Percentiles rank a stretch among this genome's conserved stretches.
These are phyloP conservation scores for Aureobasidium lini DNA, from an alignment of 2,329 filamentous ascomycete genomes.

Conservation along the genomic window DNA sequence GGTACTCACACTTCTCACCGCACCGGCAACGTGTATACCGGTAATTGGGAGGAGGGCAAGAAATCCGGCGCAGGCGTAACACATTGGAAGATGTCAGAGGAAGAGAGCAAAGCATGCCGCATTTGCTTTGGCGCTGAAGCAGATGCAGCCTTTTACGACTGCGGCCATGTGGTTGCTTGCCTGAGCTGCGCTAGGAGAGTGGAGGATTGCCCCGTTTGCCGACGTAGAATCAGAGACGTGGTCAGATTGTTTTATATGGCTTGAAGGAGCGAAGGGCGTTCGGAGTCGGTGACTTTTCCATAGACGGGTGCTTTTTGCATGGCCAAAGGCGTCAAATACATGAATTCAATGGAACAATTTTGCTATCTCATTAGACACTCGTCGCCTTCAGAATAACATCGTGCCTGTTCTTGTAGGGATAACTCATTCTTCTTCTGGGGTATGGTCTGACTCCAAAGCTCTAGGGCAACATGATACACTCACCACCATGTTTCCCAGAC, in stretches of 20 bases:
- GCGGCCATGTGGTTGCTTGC: slow-evolving; percentile 56
- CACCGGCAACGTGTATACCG: slow-evolving; percentile 54
- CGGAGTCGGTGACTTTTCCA: background rate
- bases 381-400: too few species aligned
- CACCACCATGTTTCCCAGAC: too few species aligned
- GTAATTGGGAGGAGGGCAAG: slow-evolving; percentile 54
- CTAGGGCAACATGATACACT: too few species aligned
- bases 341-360: too few species aligned
- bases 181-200: slow-evolving; percentile 52
- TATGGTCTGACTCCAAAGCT: too few species aligned
- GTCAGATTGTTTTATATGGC: slow-evolving; percentile 46
- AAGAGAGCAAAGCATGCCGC: slow-evolving; percentile 51
- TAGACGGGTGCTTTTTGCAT: too few species aligned
- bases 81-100: slow-evolving; percentile 54
- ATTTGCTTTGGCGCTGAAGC: slow-evolving; percentile 57
- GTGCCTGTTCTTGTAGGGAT: too few species aligned
- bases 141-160: slow-evolving; percentile 55
- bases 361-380: too few species aligned
- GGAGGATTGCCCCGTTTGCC: slow-evolving; percentile 54
- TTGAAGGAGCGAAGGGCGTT: slow-evolving; percentile 7
- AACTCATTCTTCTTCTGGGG: too few species aligned
- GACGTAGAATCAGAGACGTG: slow-evolving; percentile 48
- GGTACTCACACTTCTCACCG: slow-evolving; percentile 49
- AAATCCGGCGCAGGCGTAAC: slow-evolving; percentile 55
- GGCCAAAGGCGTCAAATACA: too few species aligned